Evolutionary conservation across 169 alveolate species (phyloP).

Genomic region (Hammondia hammondi): DNA sequence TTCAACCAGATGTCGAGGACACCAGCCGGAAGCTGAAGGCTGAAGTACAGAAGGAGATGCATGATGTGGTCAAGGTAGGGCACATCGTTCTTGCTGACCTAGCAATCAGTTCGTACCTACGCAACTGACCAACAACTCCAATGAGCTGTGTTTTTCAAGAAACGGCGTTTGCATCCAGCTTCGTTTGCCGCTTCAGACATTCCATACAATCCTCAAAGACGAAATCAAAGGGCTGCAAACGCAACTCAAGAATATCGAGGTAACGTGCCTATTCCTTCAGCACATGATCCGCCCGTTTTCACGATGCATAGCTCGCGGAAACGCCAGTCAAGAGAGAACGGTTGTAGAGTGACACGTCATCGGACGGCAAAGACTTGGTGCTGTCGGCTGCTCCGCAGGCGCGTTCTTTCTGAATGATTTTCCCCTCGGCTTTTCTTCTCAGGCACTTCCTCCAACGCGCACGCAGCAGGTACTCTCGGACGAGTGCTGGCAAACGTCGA

Average conservation of each 20-base stretch:
- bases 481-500: not conserved
- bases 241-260: conserved; percentile 58
- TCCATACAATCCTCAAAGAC: conserved; percentile 55
- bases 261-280: not conserved
- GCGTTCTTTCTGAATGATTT: not conserved
- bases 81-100: not conserved
- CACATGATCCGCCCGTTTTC: not conserved
- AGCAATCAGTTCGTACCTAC: not conserved
- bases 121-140: no score
- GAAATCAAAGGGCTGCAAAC: conserved; percentile 57
- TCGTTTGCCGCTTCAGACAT: conserved; percentile 38
- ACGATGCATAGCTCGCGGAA: not conserved
- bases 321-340: no score
- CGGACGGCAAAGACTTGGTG: no score
- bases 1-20: not conserved
- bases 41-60: conserved; percentile 60
- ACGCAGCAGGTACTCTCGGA: conserved; percentile 7
- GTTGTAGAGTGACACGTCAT: not conserved
- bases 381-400: no score
- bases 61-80: conserved; percentile 63
- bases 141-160: no score
- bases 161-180: no score
- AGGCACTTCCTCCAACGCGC: not conserved
- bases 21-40: conserved; percentile 29
- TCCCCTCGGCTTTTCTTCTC: not conserved